Conservation (phyloP, 257 asterid genomes). For the Capsicum rhomboideum region DNA sequence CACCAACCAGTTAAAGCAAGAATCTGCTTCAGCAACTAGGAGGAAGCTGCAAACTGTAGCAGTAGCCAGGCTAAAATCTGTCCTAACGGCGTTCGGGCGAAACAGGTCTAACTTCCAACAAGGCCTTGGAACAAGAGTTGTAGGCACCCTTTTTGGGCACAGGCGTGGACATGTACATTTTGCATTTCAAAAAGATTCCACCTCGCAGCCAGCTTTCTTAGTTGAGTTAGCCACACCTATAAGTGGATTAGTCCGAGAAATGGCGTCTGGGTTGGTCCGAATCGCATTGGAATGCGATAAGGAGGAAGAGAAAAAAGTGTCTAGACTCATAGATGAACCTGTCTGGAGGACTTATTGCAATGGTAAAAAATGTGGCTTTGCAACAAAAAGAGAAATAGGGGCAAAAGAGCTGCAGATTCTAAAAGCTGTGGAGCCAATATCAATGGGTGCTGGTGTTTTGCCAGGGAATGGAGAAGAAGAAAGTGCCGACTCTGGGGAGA, state of each 20-base stretch:
- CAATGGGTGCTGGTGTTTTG: conserved; percentile 54
- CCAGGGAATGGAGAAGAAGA: conserved; percentile 19
- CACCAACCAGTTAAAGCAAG: conserved; percentile 1
- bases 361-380: conserved; percentile 41
- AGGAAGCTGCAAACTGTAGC: conserved; percentile 37
- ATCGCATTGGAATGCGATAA: conserved; percentile 46
- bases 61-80: conserved; percentile 31
- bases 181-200: conserved; percentile 43
- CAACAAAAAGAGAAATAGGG: conserved; percentile 35
- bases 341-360: conserved; percentile 47
- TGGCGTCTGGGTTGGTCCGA: conserved; percentile 42
- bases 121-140: conserved; percentile 25
- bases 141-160: conserved; percentile 50
- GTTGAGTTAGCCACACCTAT: conserved; percentile 48
- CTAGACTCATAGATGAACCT: conserved; percentile 29
- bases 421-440: conserved; percentile 45
- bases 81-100: conserved; percentile 25
- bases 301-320: conserved; percentile 10
- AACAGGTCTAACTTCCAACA: conserved; percentile 10
- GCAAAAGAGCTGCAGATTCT: conserved; percentile 27
- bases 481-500: conserved; percentile 20
- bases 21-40: conserved; percentile 14
- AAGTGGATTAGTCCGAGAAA: conserved; percentile 41
- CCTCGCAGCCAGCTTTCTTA: conserved; percentile 29
- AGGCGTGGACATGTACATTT: conserved; percentile 42